Evolutionary conservation across 148 eudicot species (phyloP).

Genomic region (Pouteria glomerata): DNA sequence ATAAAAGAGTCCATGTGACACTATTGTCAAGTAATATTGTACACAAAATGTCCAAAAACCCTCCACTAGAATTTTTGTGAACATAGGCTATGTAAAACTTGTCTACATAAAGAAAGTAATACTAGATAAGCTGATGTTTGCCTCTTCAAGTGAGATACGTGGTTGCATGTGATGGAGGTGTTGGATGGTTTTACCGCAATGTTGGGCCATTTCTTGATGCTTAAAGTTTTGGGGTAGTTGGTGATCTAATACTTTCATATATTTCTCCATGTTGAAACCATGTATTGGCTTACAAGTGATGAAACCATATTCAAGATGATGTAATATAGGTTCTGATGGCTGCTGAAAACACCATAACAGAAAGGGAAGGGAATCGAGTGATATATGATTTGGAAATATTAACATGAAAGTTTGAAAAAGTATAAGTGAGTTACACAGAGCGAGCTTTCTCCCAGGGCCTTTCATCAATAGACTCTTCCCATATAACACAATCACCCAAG

Average conservation of each 20-base stretch:
- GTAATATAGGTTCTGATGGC: neutral
- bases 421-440: constrained; percentile 42
- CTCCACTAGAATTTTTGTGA: no score
- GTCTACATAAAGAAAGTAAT: no score
- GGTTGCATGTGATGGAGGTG: neutral
- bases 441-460: constrained; percentile 97
- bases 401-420: neutral
- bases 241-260: no score
- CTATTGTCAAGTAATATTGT: no score
- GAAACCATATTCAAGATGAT: neutral
- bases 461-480: constrained; percentile 96
- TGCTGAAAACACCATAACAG: neutral
- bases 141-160: neutral
- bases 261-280: no score
- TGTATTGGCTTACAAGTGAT: neutral
- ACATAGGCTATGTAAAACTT: no score
- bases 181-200: no score
- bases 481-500: constrained; percentile 85
- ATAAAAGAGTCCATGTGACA: no score
- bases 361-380: neutral
- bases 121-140: no score
- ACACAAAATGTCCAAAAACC: no score
- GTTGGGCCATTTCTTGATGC: neutral
- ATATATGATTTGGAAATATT: neutral
- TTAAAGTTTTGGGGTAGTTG: no score